Percentiles rank a stretch among this genome's conserved stretches.
Conservation (phyloP, 2,329 filamentous ascomycete genomes). For the Ophiocordyceps sinensis region DNA sequence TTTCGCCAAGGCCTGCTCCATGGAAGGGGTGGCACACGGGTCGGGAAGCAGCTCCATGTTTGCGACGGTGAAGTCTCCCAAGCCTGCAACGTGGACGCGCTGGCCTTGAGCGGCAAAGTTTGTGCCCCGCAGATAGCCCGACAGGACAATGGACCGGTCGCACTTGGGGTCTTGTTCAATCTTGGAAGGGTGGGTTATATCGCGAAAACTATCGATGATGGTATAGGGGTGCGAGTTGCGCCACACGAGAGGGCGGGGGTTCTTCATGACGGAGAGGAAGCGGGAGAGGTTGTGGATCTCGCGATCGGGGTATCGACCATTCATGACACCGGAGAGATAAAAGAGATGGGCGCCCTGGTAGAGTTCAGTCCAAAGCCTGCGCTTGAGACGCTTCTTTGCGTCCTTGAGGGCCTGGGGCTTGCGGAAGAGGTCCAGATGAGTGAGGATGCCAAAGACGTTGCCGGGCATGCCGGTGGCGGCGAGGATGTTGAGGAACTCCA, state of each 20-base stretch:
- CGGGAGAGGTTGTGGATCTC: slow-evolving; percentile 92
- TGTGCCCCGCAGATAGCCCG: slow-evolving; percentile 86
- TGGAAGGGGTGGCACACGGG: slow-evolving; percentile 84
- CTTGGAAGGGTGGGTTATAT: slow-evolving; percentile 84
- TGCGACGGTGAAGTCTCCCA: slow-evolving; percentile 76
- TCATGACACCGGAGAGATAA: slow-evolving; percentile 91
- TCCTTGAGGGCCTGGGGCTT: slow-evolving; percentile 85
- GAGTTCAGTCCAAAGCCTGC: slow-evolving; percentile 89
- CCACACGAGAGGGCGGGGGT: slow-evolving; percentile 90
- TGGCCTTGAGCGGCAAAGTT: slow-evolving; percentile 82
- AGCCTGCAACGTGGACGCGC: slow-evolving; percentile 78
- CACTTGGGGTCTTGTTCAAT: slow-evolving; percentile 82
- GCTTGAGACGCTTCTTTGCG: slow-evolving; percentile 92
- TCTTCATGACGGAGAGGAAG: slow-evolving; percentile 98
- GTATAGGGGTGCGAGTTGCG: slow-evolving; percentile 92
- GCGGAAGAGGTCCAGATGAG: slow-evolving; percentile 87
- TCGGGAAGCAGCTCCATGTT: slow-evolving; percentile 81
- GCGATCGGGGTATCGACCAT: slow-evolving; percentile 89
- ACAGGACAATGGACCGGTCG: slow-evolving; percentile 79
- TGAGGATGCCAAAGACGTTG: slow-evolving; percentile 94
- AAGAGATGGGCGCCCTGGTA: slow-evolving; percentile 97
- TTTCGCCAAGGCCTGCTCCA: slow-evolving; percentile 78
- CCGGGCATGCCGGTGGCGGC: slow-evolving; percentile 95
- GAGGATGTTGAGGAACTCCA: slow-evolving; percentile 95
- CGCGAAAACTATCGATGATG: slow-evolving; percentile 84